Conservation (phyloP, 257 asterid genomes). For the Solanum sitiens region DNA sequence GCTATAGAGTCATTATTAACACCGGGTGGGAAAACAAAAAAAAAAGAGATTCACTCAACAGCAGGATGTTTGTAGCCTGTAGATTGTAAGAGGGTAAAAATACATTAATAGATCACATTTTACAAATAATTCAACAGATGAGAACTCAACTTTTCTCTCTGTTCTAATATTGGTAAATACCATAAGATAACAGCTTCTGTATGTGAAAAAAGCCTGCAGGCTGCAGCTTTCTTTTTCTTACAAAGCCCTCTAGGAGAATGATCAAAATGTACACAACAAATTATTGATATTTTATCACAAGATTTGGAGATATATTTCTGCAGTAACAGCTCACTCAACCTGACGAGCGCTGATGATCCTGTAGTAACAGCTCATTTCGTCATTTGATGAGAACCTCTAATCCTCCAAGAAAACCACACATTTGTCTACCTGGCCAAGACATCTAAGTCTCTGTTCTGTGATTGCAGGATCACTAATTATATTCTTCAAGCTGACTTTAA, state of each 20-base stretch:
- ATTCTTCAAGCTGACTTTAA: background rate
- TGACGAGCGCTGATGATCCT: background rate
- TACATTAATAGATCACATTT: background rate
- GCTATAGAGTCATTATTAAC: no score
- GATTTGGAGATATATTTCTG: background rate
- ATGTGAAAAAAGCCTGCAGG: background rate
- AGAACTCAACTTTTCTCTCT: background rate
- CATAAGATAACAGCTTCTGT: background rate
- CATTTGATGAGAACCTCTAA: background rate
- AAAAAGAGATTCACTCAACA: background rate
- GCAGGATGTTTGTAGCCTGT: background rate
- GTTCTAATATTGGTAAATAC: background rate
- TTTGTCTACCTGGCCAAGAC: background rate
- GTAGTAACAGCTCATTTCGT: background rate
- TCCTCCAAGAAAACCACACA: background rate
- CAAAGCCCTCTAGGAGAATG: background rate
- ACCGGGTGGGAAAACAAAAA: no score
- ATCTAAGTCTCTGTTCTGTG: background rate
- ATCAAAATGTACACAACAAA: background rate
- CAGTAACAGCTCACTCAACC: background rate
- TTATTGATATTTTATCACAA: background rate
- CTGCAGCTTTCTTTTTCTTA: background rate
- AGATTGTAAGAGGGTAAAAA: background rate
- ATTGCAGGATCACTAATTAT: background rate
- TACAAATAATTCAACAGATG: background rate